These are phyloP conservation scores for Inga laurina DNA, from an alignment of 306 rosid species.

Conservation along the genomic window DNA sequence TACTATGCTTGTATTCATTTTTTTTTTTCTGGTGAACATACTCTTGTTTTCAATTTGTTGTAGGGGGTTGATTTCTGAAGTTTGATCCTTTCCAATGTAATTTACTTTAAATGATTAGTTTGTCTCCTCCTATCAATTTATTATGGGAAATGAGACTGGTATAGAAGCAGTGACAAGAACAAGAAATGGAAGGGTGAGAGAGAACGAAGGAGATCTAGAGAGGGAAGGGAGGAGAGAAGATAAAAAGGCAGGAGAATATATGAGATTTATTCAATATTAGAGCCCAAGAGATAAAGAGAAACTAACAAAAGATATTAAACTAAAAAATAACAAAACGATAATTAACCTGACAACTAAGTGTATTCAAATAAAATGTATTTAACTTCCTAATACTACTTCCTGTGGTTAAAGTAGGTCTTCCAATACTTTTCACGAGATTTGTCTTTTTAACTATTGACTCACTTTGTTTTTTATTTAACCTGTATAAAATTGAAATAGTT, in stretches of 20 bases:
- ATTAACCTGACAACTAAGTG: background rate
- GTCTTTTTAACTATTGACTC: conserved; percentile 20
- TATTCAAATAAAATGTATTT: background rate
- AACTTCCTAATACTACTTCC: background rate
- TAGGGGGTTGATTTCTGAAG: background rate
- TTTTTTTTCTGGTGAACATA: background rate
- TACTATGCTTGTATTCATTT: conserved; percentile 6
- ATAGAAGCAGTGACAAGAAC: background rate
- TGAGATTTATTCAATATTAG: background rate
- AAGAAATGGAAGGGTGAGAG: background rate
- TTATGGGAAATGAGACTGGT: background rate
- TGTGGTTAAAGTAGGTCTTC: background rate
- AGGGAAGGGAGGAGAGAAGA: background rate
- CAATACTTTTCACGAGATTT: background rate
- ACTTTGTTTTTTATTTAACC: background rate
- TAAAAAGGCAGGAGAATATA: background rate
- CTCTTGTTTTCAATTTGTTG: background rate
- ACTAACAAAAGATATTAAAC: too few species aligned
- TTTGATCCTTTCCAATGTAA: conserved; percentile 33
- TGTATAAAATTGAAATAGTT: background rate
- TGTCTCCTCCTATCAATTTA: background rate
- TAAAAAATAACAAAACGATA: too few species aligned
- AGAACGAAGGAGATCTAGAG: background rate
- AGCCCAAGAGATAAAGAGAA: background rate
- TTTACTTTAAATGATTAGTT: conserved; percentile 6